A percentile compares a stretch with the other conserved stretches of the same genome.
Evolutionary conservation across 2,329 filamentous ascomycete genomes (phyloP).

Genomic region (Metarhizium robertsii): DNA sequence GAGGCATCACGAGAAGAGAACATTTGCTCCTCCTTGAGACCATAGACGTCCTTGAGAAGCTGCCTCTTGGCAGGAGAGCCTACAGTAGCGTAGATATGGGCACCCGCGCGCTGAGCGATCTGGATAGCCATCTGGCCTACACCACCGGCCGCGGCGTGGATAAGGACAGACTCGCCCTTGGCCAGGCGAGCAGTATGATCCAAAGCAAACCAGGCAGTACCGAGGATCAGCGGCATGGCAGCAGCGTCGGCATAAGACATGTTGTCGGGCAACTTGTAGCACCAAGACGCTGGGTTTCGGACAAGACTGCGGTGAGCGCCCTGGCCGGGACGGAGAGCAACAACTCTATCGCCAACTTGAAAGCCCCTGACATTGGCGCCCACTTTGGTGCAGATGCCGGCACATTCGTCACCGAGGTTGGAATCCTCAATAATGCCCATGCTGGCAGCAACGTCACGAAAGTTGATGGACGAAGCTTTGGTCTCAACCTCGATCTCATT

Average conservation of each 20-base stretch:
- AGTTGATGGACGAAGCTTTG: constrained; percentile 23
- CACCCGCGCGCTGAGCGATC: constrained; percentile 22
- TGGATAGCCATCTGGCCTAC: constrained; percentile 29
- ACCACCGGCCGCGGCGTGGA: constrained; percentile 27
- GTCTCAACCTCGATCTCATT: constrained; percentile 21
- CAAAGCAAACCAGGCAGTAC: constrained; percentile 19
- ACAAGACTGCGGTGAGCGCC: constrained; percentile 18
- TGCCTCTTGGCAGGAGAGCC: constrained; percentile 18
- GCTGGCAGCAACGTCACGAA: constrained; percentile 25
- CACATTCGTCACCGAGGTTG: constrained; percentile 17
- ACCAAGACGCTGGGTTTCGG: constrained; percentile 17
- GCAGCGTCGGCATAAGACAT: constrained; percentile 16
- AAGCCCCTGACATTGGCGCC: constrained; percentile 13
- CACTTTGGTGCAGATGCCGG: constrained; percentile 11
- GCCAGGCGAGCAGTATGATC: constrained; percentile 14
- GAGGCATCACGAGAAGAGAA: constrained; percentile 20
- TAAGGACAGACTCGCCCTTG: constrained; percentile 20
- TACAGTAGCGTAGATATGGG: constrained; percentile 29
- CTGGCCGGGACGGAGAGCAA: constrained; percentile 10
- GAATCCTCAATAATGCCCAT: constrained; percentile 14
- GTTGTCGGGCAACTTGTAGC: constrained; percentile 17
- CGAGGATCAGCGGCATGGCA: constrained; percentile 16
- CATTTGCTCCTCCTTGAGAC: constrained; percentile 23
- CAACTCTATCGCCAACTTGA: constrained; percentile 22
- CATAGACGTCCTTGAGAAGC: constrained; percentile 15